Percentiles rank a stretch among this genome's conserved stretches.
Evolutionary conservation across 2,329 filamentous ascomycete genomes (phyloP).

Genomic region (Ascocoryne sarcoides): DNA sequence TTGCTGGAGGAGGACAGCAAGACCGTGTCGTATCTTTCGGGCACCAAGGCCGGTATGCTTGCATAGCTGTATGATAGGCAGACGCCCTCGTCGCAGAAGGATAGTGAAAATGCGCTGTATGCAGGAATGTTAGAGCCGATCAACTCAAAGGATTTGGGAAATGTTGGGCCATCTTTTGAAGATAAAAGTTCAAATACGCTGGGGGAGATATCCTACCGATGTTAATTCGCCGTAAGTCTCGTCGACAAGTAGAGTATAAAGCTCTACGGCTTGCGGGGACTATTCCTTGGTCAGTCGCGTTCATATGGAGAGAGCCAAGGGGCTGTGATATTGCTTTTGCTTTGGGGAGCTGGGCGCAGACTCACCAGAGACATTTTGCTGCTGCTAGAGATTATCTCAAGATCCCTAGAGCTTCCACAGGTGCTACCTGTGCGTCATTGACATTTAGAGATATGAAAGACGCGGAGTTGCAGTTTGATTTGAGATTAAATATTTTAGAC

Average conservation of each 20-base stretch:
- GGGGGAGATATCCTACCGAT: slow-evolving; percentile 56
- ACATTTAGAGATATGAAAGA: slow-evolving; percentile 10
- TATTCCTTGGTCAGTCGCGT: slow-evolving; percentile 27
- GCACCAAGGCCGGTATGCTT: slow-evolving; percentile 63
- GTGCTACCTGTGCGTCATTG: slow-evolving; percentile 52
- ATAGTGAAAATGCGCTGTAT: slow-evolving; percentile 73
- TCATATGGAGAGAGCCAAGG: too few species aligned
- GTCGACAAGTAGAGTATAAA: slow-evolving; percentile 81
- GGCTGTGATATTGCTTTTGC: slow-evolving; percentile 5
- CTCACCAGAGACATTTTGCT: slow-evolving; percentile 47
- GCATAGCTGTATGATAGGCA: slow-evolving; percentile 59
- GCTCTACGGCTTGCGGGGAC: slow-evolving; percentile 72
- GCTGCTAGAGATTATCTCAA: slow-evolving; percentile 69
- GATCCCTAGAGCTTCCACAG: slow-evolving; percentile 67
- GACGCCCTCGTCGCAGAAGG: slow-evolving; percentile 70
- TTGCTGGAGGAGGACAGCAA: slow-evolving; percentile 81
- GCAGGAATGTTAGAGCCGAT: not conserved
- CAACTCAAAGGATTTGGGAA: not conserved
- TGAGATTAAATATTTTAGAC: slow-evolving; percentile 6
- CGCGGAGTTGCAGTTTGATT: slow-evolving; percentile 1
- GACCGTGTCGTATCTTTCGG: slow-evolving; percentile 70
- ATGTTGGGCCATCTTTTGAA: not conserved
- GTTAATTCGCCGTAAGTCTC: slow-evolving; percentile 88
- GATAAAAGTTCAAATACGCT: not conserved
- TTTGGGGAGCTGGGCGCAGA: slow-evolving; percentile 18